Base-by-base conservation (phyloP, 108 stramenopile genomes). In the Skeletonema menzelii region DNA sequence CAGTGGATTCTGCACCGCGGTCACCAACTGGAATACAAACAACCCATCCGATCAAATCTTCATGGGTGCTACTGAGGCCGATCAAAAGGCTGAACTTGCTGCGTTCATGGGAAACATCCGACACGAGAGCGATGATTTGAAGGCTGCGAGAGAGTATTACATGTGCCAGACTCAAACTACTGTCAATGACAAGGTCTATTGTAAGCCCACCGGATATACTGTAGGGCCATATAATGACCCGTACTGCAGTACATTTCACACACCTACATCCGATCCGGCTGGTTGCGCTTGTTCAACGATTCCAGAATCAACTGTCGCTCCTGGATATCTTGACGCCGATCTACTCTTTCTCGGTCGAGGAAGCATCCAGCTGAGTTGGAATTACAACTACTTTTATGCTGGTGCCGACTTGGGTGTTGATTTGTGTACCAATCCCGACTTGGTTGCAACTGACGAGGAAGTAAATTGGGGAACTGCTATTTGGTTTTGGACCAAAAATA, bases 351-450 rank as follows among this genome's bases (percentile, higher is more conserved):
- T 60, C 4, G 59, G 59, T 34, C 30, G 59, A 14, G 49, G 49
- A 5, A 17, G 7, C 0, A 60, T 60, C 1, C 59, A 60, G 22
- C 30, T 60, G 7, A 19, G 17, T 17, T 60, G 59, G 59, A 60
- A 60, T 60, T 60, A 60, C 59, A 60, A 60, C 28, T 60, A 60
- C 11, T 34, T 5, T 24, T 31, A 60, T 20, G 59, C 59, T 31
- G 59, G 59, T 31, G 59, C 30, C 2, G 26, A n/a, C 10, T 10
- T 60, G 8, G 31, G 31, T 1, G 27, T 26, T 5, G 59, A 60
- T 35, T 60, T 60, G 28, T 60, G 59, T 20, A 35, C 31, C 31
- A 35, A 34, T 31, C 59, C 59, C 8, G 59, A 60, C 2, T 8
- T 31, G 32, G 59, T 60, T 8, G 59, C 59, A 12, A 60, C 59